Evolutionary conservation across 495 filamentous ascomycete species (phyloP), one percentile per base, ranked within the genome.

Genomic region (Aspergillus sparsus): DNA sequence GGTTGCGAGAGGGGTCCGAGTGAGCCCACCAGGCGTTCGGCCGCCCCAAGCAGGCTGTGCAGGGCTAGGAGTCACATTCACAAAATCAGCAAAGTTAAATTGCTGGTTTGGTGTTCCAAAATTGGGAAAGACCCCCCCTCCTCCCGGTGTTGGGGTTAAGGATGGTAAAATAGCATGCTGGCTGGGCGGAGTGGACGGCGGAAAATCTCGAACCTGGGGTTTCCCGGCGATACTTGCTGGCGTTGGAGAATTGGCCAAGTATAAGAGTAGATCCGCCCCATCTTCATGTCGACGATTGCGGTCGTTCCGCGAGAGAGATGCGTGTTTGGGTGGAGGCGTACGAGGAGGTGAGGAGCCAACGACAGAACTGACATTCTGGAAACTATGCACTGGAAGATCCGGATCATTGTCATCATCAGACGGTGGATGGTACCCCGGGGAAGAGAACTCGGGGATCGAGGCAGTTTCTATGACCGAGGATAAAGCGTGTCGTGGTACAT

Each of bases 51-150:
- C 81, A 58, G 85, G 90, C 73, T 97, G 94, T 10, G 92, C 94
- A 3, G 94, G 95, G 64, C 90, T 94, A 6, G 95, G 94, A 12
- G 94, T 96, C 73, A 97, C 90, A 69, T 99, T 96, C 60, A 98
- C 88, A 69, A 96, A 99, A 70, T 98, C 95, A 7, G 92, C 86
- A 75, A 97, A 97, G 76, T 97, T 94, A 76, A 97, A 96, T 59
- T 85, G 85, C 56, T 86, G 83, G 32, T 78, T 78, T 2, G 83
- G 83, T 4, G 83, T 87, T 44, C 80, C 81, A 45, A 85, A 78
- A 50, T 81, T 83, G 9, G 73, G 69, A 61, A 87, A 86, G 6
- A 85, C 77, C 44, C 76, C 81, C 36, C 78, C 80, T 13, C 87
- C 87, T 45, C 88, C 88, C 6, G 91, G 89, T 7, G 91, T 94